These are phyloP conservation scores for Iberis amara DNA, from an alignment of 441 rosid species.

Conservation along the genomic window DNA sequence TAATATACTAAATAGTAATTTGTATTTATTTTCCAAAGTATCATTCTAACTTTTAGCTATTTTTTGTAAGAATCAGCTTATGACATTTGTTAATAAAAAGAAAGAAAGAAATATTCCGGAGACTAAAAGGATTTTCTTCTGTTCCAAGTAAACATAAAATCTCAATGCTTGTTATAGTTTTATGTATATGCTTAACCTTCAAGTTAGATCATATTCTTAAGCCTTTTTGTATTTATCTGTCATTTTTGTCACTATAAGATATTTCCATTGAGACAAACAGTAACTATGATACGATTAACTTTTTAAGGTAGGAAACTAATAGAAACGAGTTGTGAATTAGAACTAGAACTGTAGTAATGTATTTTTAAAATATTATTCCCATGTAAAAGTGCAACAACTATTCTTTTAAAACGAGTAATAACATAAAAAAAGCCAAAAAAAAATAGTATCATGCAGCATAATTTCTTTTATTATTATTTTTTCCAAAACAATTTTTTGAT, in stretches of 20 bases:
- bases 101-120: conserved; percentile 26
- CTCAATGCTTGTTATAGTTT: neutral
- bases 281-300: neutral
- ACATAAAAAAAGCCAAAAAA: too few relatives aligned
- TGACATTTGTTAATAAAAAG: conserved; percentile 1
- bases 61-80: neutral
- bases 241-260: conserved; percentile 11
- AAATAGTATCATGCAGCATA: too few relatives aligned
- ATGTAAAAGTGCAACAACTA: too few relatives aligned
- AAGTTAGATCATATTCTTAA: conserved; percentile 28
- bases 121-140: conserved; percentile 18
- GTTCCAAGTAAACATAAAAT: conserved; percentile 28
- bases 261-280: neutral
- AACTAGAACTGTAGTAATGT: too few relatives aligned
- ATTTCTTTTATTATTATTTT: too few relatives aligned
- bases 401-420: too few relatives aligned
- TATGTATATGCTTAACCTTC: conserved; percentile 16
- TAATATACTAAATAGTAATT: too few relatives aligned
- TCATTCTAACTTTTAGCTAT: conserved; percentile 1
- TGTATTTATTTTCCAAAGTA: neutral
- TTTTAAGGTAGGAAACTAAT: neutral
- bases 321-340: too few relatives aligned
- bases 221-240: conserved; percentile 19
- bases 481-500: neutral
- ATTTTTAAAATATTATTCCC: too few relatives aligned